These are phyloP conservation scores for Trichoderma endophyticum DNA, from an alignment of 2,329 filamentous ascomycete genomes.

Conservation along the genomic window DNA sequence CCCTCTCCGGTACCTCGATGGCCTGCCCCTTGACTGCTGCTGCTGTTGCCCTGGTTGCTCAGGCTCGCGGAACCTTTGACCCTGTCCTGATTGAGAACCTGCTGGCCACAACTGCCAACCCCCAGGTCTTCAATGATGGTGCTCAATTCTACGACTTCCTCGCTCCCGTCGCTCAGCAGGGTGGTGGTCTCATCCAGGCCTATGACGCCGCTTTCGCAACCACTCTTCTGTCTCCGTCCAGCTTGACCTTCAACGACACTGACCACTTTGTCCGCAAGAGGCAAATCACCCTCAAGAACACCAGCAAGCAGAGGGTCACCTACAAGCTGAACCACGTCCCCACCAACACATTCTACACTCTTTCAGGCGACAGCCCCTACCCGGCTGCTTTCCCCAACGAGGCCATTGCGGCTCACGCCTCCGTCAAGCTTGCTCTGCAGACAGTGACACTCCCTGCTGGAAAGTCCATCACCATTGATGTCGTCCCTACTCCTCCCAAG, in stretches of 20 bases:
- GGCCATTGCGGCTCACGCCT: constrained; percentile 40
- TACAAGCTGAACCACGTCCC: constrained; percentile 52
- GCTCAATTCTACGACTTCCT: constrained; percentile 36
- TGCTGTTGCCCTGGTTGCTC: constrained; percentile 51
- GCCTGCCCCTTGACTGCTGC: constrained; percentile 55
- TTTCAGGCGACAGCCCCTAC: constrained; percentile 32
- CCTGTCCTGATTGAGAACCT: constrained; percentile 49
- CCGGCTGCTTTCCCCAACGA: constrained; percentile 46
- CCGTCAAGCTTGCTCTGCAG: constrained; percentile 40
- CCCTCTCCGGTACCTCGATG: constrained; percentile 60
- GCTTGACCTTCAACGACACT: constrained; percentile 63
- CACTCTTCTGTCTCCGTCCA: constrained; percentile 52
- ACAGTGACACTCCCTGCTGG: constrained; percentile 43
- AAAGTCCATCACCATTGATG: constrained; percentile 44
- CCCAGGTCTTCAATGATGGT: constrained; percentile 48
- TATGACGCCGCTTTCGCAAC: constrained; percentile 56
- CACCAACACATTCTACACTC: constrained; percentile 53
- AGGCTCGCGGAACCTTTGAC: constrained; percentile 50
- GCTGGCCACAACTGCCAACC: constrained; percentile 48
- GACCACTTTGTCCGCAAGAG: constrained; percentile 50
- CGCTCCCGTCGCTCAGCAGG: constrained; percentile 59
- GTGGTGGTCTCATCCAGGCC: constrained; percentile 58
- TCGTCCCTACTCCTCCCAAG: constrained; percentile 42
- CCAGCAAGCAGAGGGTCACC: constrained; percentile 44
- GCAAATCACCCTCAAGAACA: constrained; percentile 53